These are phyloP conservation scores for Penicillium sp. DNA, from an alignment of 2,329 filamentous ascomycete genomes.

Conservation along the genomic window DNA sequence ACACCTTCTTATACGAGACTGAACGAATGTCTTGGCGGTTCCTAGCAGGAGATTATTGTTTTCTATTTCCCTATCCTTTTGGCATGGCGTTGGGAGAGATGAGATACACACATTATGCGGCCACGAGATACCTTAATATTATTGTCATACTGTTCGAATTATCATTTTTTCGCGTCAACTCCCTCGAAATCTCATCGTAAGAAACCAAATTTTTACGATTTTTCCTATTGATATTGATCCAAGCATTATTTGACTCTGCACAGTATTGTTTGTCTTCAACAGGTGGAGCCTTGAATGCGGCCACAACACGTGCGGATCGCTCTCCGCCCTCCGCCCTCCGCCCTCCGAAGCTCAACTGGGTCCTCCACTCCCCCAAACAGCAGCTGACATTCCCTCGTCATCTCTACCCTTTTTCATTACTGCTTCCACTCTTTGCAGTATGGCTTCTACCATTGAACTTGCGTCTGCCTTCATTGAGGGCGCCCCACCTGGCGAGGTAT, in stretches of 20 bases:
- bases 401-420: constrained; percentile 1
- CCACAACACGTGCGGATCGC: constrained; percentile 27
- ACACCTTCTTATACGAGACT: background rate
- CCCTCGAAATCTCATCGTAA: too few species aligned
- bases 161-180: background rate
- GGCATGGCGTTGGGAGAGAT: constrained; percentile 18
- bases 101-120: constrained; percentile 17
- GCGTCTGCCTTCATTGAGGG: constrained; percentile 88
- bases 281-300: background rate
- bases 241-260: background rate
- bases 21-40: background rate
- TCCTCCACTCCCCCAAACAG: constrained; percentile 25
- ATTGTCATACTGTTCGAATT: background rate
- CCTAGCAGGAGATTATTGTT: background rate
- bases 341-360: constrained; percentile 22
- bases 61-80: background rate
- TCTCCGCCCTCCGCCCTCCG: constrained; percentile 26
- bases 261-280: background rate
- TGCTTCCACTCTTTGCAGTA: constrained; percentile 24
- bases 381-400: background rate
- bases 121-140: constrained; percentile 18
- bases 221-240: background rate
- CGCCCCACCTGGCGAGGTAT: constrained; percentile 93
- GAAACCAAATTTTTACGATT: too few species aligned
- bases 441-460: constrained; percentile 59